phyloP scores from a whole-genome alignment of 495 filamentous ascomycete genomes.

The Podospora conica region DNA sequence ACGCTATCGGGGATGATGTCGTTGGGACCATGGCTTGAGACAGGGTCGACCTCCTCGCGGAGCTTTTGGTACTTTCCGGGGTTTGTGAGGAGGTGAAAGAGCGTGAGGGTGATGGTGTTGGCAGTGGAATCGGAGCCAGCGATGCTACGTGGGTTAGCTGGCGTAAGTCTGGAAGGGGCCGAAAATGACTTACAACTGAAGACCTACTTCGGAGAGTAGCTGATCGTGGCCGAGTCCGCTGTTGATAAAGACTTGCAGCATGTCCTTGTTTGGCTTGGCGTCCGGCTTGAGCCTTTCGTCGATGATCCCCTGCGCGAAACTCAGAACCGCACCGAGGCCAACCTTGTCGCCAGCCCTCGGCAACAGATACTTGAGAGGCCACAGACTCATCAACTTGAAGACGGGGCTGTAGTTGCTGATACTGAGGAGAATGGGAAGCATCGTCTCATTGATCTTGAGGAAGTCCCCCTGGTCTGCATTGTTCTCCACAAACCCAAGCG shows the following conservation, averaged over 20 bases:
- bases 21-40: conserved; percentile 22
- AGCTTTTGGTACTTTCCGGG: conserved; percentile 45
- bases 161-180: conserved; percentile 38
- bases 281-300: conserved; percentile 21
- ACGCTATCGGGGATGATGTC: conserved; percentile 28
- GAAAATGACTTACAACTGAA: conserved; percentile 35
- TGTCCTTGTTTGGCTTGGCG: conserved; percentile 26
- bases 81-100: conserved; percentile 47
- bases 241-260: conserved; percentile 41
- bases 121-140: conserved; percentile 61
- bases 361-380: conserved; percentile 18
- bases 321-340: conserved; percentile 16
- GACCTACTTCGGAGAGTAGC: conserved; percentile 34
- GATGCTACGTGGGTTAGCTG: conserved; percentile 41
- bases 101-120: conserved; percentile 47
- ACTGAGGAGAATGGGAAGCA: conserved; percentile 43
- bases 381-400: conserved; percentile 42
- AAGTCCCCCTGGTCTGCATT: conserved; percentile 53
- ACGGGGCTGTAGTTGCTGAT: conserved; percentile 49
- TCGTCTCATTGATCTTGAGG: conserved; percentile 46
- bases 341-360: conserved; percentile 17
- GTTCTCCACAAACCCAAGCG: conserved; percentile 55
- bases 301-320: conserved; percentile 7
- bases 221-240: conserved; percentile 35
- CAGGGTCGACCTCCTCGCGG: conserved; percentile 50